Conservation (phyloP, 148 eudicot genomes). For the Selenicereus undatus region DNA sequence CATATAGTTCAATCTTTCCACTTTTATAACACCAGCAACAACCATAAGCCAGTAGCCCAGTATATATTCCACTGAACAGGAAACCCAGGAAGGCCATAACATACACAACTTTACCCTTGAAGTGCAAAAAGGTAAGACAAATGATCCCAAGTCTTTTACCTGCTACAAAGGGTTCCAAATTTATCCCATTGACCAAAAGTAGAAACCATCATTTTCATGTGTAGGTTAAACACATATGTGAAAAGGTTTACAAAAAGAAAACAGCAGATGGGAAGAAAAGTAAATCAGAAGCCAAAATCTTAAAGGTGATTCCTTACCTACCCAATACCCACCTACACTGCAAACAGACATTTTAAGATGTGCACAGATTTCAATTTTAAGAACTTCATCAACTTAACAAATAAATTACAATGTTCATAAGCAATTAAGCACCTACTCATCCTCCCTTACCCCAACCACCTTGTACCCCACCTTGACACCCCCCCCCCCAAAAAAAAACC, state of each 20-base stretch:
- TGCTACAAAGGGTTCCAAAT: neutral
- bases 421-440: neutral
- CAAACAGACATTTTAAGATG: conserved; percentile 2
- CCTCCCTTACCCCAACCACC: neutral
- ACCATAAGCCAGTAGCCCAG: neutral
- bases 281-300: neutral
- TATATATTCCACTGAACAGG: neutral
- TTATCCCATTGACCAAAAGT: neutral
- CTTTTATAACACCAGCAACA: neutral
- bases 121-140: no score
- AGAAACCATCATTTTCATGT: neutral
- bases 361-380: neutral
- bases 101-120: no score
- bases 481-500: neutral
- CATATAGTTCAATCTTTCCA: neutral
- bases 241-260: neutral
- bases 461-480: neutral
- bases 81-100: no score
- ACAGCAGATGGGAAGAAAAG: neutral
- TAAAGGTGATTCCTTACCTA: neutral
- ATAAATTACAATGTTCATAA: neutral
- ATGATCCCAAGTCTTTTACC: neutral
- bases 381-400: neutral
- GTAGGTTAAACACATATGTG: neutral
- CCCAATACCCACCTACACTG: neutral